Conservation (phyloP, 208 protist genomes). For the Acanthamoeba lenticulata region DNA sequence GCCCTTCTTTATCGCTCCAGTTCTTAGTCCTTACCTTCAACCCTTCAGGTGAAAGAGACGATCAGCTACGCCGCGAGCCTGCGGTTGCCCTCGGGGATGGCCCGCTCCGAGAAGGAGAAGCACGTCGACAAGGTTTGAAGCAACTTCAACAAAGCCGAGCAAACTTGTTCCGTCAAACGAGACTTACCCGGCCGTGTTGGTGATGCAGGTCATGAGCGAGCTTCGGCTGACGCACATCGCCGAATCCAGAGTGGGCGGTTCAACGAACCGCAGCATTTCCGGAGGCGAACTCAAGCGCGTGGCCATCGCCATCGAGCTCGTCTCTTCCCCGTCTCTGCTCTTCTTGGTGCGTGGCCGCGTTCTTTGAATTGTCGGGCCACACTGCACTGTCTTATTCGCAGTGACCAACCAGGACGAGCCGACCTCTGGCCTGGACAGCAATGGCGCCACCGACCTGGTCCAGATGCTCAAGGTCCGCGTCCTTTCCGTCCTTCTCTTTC, state of each 20-base stretch:
- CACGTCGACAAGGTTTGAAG: background rate
- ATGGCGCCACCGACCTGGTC: background rate
- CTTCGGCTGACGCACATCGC: background rate
- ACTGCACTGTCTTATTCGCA: too few relatives aligned
- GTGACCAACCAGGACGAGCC: constrained; percentile 5
- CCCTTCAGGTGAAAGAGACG: constrained; percentile 22
- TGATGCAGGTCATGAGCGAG: background rate
- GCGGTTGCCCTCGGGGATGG: background rate
- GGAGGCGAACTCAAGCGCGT: constrained; percentile 39
- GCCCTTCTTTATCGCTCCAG: too few relatives aligned
- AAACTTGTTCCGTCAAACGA: too few relatives aligned
- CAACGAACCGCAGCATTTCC: background rate
- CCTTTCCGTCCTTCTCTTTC: background rate
- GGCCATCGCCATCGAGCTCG: constrained; percentile 32
- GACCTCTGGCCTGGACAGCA: constrained; percentile 48
- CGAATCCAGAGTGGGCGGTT: background rate
- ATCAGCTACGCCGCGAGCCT: background rate
- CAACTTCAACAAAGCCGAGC: too few relatives aligned
- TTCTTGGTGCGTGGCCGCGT: background rate
- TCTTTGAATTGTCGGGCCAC: too few relatives aligned
- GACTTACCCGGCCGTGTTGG: too few relatives aligned
- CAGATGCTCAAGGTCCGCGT: background rate
- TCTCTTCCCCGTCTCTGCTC: constrained; percentile 39
- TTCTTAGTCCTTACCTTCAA: too few relatives aligned
- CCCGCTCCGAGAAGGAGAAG: background rate